These are phyloP conservation scores for Litsea cubeba DNA, from an alignment of 164 flowering plant species.

Conservation along the genomic window DNA sequence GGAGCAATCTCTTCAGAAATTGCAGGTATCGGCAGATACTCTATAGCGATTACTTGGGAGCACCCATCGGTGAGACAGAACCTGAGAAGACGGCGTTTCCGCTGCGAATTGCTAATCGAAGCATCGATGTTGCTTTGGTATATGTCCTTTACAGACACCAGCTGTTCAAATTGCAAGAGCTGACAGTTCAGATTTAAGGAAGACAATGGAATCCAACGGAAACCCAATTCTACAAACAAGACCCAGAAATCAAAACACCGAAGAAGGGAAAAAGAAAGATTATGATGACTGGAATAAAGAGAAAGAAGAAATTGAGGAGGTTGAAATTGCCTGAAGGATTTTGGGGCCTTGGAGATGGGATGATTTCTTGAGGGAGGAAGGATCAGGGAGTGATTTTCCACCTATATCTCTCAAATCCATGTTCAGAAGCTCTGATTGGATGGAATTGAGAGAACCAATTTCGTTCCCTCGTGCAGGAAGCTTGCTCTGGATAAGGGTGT, in stretches of 20 bases:
- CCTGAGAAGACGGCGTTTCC: conserved; percentile 44
- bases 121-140: conserved; percentile 49
- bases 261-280: neutral
- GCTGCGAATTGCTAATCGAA: conserved; percentile 27
- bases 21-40: conserved; percentile 52
- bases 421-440: conserved; percentile 68
- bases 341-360: conserved; percentile 63
- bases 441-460: conserved; percentile 21
- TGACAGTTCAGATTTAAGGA: neutral
- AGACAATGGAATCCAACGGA: neutral
- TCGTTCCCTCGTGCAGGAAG: conserved; percentile 19
- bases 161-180: conserved; percentile 27
- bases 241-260: neutral
- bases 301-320: neutral
- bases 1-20: conserved; percentile 68
- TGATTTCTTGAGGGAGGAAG: conserved; percentile 35
- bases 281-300: neutral
- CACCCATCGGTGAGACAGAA: conserved; percentile 77
- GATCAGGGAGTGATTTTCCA: conserved; percentile 66
- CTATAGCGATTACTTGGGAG: conserved; percentile 62
- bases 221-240: conserved; percentile 4
- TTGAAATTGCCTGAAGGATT: conserved; percentile 59
- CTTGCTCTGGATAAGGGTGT: conserved; percentile 28
- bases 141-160: conserved; percentile 66
- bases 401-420: conserved; percentile 67